Evolutionary conservation across 805 yeast genomes (phyloP).

Genomic region (Cyberlindnera galapagoensis): DNA sequence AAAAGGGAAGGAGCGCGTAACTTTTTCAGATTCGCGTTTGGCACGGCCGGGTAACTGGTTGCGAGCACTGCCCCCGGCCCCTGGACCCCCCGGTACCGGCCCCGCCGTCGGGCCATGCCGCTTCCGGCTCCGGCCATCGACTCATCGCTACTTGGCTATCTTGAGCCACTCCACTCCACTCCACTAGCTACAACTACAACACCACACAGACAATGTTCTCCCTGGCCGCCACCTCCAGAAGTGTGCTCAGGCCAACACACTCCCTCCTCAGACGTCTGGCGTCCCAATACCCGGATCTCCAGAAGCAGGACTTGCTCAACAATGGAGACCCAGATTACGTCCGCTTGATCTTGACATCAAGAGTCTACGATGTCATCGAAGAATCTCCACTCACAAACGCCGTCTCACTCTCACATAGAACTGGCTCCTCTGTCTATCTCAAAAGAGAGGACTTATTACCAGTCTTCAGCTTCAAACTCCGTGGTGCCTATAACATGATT

Average conservation of each 20-base stretch:
- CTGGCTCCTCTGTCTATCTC: slow-evolving; percentile 69
- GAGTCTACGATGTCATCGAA: slow-evolving; percentile 91
- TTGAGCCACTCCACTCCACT: no score
- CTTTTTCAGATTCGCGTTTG: no score
- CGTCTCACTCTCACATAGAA: slow-evolving; percentile 61
- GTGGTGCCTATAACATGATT: slow-evolving; percentile 98
- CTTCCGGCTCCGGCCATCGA: no score
- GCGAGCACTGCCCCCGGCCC: no score
- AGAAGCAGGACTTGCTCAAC: slow-evolving; percentile 43
- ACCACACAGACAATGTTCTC: no score
- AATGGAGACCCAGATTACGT: slow-evolving; percentile 88
- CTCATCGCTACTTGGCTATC: no score
- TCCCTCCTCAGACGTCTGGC: slow-evolving; percentile 2
- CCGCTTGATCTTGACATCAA: slow-evolving; percentile 80
- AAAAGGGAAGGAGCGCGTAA: no score
- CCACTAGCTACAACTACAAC: no score
- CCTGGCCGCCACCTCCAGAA: neutral
- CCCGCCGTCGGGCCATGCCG: no score
- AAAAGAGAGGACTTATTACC: slow-evolving; percentile 94
- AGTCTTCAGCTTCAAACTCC: slow-evolving; percentile 89
- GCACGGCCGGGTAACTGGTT: no score
- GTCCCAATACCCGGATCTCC: slow-evolving; percentile 19
- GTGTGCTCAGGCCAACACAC: no score
- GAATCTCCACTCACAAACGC: slow-evolving; percentile 85
- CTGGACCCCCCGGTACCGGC: no score